Conservation (phyloP, 345 rosid species). For the Linum usitatissimum region DNA sequence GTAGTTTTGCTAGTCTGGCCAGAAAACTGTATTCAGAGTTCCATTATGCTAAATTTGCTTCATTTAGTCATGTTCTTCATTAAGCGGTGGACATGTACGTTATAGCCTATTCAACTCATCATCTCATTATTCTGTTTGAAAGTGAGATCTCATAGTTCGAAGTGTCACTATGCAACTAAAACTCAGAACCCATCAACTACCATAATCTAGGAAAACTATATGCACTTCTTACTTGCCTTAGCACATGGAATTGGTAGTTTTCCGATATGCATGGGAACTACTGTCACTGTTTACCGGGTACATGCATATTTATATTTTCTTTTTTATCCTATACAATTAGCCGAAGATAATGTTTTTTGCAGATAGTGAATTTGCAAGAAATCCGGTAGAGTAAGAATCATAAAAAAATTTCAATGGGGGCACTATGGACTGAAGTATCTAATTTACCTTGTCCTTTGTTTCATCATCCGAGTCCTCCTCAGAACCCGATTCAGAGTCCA, state of each 20-base stretch:
- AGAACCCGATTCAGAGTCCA: constrained; percentile 42
- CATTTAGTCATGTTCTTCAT: neutral
- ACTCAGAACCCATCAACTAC: neutral
- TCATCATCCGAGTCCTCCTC: constrained; percentile 58
- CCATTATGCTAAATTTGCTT: neutral
- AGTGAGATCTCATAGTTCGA: too few relatives aligned
- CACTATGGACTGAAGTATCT: constrained; percentile 1
- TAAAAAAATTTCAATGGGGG: neutral
- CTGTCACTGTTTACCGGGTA: neutral
- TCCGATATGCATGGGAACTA: constrained; percentile 4
- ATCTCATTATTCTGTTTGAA: neutral
- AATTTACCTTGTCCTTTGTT: constrained; percentile 35
- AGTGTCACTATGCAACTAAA: neutral
- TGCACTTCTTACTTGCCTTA: too few relatives aligned
- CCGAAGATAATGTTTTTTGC: neutral
- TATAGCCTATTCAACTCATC: neutral
- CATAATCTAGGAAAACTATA: too few relatives aligned
- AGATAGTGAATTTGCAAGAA: neutral
- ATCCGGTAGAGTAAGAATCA: neutral
- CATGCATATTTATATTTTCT: neutral
- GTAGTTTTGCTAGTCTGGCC: neutral
- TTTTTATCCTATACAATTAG: neutral
- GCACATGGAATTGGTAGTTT: neutral
- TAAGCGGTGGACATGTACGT: neutral
- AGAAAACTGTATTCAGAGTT: neutral